Conservation (phyloP, 495 filamentous ascomycete species). For the Neurospora sp. region DNA sequence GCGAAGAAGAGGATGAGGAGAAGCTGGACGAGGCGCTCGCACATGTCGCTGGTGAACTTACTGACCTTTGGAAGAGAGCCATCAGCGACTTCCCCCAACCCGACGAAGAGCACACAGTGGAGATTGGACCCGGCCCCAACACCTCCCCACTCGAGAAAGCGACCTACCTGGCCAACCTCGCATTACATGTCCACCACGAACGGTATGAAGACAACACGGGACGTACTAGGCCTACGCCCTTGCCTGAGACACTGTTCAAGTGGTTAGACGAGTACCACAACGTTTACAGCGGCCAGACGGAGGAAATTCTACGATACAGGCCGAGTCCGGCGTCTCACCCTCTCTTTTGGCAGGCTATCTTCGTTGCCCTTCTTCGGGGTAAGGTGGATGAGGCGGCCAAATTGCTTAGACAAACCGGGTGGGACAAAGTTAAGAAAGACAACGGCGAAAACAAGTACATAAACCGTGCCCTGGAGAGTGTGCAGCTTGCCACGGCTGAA, state of each 20-base stretch:
- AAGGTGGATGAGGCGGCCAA: conserved; percentile 50
- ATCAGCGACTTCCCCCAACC: conserved; percentile 34
- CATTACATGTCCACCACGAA: conserved; percentile 68
- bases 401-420: conserved; percentile 61
- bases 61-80: conserved; percentile 47
- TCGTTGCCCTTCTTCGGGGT: conserved; percentile 57
- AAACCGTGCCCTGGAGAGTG: conserved; percentile 59
- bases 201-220: conserved; percentile 31
- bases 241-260: conserved; percentile 64
- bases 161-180: conserved; percentile 56
- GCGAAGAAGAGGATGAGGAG: conserved; percentile 41
- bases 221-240: conserved; percentile 28
- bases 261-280: conserved; percentile 68
- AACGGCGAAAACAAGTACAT: conserved; percentile 52
- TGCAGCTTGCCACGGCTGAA: conserved; percentile 55
- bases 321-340: conserved; percentile 63
- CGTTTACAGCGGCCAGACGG: conserved; percentile 47
- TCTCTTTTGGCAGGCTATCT: conserved; percentile 73
- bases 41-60: conserved; percentile 43
- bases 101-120: conserved; percentile 41
- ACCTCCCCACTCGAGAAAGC: conserved; percentile 57
- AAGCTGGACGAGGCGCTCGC: conserved; percentile 46
- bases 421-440: conserved; percentile 50
- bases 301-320: conserved; percentile 46
- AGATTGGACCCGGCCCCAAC: conserved; percentile 53